phyloP scores from a whole-genome alignment of 352 stramenopile species.

The Phytophthora pisi region DNA sequence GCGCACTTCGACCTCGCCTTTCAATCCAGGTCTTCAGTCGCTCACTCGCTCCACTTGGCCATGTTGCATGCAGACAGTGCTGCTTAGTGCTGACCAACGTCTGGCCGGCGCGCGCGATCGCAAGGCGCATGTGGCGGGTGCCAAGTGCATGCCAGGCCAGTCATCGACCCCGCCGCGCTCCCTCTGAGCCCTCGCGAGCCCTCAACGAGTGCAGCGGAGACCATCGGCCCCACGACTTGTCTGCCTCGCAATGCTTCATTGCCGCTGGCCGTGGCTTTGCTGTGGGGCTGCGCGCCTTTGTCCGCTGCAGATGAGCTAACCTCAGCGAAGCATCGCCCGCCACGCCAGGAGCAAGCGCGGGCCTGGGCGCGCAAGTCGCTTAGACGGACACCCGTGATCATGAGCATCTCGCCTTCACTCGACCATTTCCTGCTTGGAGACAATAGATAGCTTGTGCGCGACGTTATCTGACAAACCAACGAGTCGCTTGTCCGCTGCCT shows the following conservation, averaged over 20 bases:
- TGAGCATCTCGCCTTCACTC: slow-evolving; percentile 14
- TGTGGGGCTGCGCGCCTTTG: slow-evolving; percentile 11
- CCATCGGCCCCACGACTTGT: slow-evolving; percentile 13
- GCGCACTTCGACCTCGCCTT: neutral
- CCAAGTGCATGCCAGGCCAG: neutral
- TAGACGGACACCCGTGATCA: neutral
- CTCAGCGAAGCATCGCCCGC: neutral
- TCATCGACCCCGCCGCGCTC: neutral
- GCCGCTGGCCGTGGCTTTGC: slow-evolving; percentile 7
- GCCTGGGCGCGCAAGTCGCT: slow-evolving; percentile 4
- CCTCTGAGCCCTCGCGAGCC: slow-evolving; percentile 18
- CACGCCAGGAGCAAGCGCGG: slow-evolving; percentile 4
- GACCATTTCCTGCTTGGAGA: slow-evolving; percentile 16
- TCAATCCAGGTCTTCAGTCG: neutral
- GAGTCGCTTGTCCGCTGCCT: neutral
- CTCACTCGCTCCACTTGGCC: neutral
- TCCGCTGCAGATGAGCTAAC: slow-evolving; percentile 17
- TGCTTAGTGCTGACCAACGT: slow-evolving; percentile 6
- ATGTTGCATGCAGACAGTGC: slow-evolving; percentile 13
- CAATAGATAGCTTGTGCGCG: neutral
- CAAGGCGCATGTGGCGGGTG: slow-evolving; percentile 26
- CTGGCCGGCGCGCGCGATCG: slow-evolving; percentile 18
- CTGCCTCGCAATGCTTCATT: slow-evolving; percentile 19
- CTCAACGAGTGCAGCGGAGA: slow-evolving; percentile 13
- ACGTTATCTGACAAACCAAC: neutral